Conservation (phyloP, 1,284 basidiomycete genomes). For the Thelephora terrestris region DNA sequence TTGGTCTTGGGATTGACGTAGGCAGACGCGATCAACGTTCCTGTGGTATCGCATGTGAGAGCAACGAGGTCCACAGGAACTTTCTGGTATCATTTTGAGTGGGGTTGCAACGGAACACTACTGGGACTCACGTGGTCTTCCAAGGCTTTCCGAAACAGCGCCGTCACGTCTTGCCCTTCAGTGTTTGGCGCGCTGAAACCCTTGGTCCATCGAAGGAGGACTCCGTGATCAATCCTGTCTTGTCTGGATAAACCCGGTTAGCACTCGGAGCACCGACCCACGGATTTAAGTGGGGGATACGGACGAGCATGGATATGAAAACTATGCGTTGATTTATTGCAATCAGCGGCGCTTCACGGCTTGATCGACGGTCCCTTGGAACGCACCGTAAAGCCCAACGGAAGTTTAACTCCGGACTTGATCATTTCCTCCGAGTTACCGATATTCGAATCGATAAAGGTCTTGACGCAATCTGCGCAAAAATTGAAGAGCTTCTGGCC, state of each 20-base stretch:
- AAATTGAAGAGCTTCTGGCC: conserved; percentile 95
- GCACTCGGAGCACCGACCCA: background rate
- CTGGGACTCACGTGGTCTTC: conserved; percentile 49
- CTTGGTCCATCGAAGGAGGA: conserved; percentile 97
- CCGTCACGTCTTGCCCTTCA: conserved; percentile 88
- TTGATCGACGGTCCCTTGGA: background rate
- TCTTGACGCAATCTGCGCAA: conserved; percentile 89
- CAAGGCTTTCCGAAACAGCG: conserved; percentile 83
- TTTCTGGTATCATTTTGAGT: conserved; percentile 31
- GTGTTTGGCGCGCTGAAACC: conserved; percentile 92
- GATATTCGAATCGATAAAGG: conserved; percentile 78
- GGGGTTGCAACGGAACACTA: background rate
- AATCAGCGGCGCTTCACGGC: background rate
- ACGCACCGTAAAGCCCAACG: conserved; percentile 89
- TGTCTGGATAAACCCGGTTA: conserved; percentile 43
- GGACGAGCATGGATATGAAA: conserved; percentile 88
- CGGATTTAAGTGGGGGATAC: conserved; percentile 18
- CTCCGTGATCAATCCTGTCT: conserved; percentile 89
- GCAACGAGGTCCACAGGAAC: conserved; percentile 75
- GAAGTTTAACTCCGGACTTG: conserved; percentile 62
- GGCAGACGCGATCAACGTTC: conserved; percentile 93
- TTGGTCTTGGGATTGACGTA: conserved; percentile 89
- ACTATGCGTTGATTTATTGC: conserved; percentile 34
- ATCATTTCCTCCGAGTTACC: conserved; percentile 41
- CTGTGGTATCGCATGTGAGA: conserved; percentile 95